phyloP scores from a whole-genome alignment of 768 basidiomycete genomes.

The Cubamyces sp. region DNA sequence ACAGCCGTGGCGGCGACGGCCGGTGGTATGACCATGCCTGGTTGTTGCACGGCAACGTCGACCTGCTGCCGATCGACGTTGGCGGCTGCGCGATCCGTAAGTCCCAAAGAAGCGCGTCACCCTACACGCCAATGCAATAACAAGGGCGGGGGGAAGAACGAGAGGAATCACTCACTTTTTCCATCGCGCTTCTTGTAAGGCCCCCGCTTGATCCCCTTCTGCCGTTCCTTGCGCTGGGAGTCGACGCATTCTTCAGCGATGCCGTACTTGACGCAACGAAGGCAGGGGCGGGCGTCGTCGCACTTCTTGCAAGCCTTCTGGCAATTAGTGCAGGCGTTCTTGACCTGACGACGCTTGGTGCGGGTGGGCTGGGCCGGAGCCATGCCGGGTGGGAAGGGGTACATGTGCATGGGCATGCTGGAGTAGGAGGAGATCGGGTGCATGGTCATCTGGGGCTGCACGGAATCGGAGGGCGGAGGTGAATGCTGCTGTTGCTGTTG shows the following conservation, averaged over 20 bases:
- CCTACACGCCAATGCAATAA: conserved; percentile 20
- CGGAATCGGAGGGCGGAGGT: conserved; percentile 32
- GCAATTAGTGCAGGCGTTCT: conserved; percentile 90
- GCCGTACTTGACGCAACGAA: conserved; percentile 91
- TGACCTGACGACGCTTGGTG: conserved; percentile 85
- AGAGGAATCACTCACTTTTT: conserved; percentile 61
- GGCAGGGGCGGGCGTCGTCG: conserved; percentile 90
- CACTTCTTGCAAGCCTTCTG: conserved; percentile 93
- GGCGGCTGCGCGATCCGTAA: conserved; percentile 58
- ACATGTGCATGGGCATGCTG: conserved; percentile 69
- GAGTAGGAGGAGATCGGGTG: conserved; percentile 56
- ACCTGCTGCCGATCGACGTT: conserved; percentile 45
- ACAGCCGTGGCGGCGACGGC: conserved; percentile 44
- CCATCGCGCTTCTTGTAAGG: conserved; percentile 97
- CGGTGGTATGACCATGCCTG: conserved; percentile 45
- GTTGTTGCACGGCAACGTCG: conserved; percentile 48
- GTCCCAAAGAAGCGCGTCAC: conserved; percentile 23
- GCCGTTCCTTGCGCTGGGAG: conserved; percentile 90
- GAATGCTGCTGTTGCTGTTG: conserved; percentile 21
- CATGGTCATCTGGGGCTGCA: conserved; percentile 54
- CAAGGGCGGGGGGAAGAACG: conserved; percentile 24
- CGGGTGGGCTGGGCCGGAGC: conserved; percentile 54
- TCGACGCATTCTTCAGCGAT: conserved; percentile 86
- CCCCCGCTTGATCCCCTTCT: conserved; percentile 84
- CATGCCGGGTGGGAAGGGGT: conserved; percentile 60